Conservation (phyloP, 164 flowering plant species). For the Tetrastigma voinierianum region DNA sequence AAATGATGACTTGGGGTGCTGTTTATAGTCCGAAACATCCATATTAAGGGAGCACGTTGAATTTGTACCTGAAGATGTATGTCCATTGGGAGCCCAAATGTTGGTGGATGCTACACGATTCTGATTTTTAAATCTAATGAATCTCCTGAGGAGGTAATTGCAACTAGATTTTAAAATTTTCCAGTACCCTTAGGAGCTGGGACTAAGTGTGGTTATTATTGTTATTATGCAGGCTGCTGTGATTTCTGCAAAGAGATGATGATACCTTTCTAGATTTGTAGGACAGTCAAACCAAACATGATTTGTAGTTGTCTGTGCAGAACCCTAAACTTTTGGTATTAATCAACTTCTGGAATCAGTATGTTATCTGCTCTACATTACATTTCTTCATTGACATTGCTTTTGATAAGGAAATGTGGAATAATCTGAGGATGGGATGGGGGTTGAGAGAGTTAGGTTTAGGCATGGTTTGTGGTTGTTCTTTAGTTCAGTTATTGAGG, state of each 20-base stretch:
- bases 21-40: constrained; percentile 51
- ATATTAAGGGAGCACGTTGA: constrained; percentile 54
- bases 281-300: constrained; percentile 37
- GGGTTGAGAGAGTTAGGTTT: too few species aligned
- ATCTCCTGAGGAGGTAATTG: constrained; percentile 48
- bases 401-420: not conserved
- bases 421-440: not conserved
- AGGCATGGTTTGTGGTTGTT: too few species aligned
- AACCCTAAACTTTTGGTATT: constrained; percentile 63
- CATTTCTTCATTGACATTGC: not conserved
- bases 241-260: constrained; percentile 49
- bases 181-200: not conserved
- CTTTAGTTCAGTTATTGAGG: too few species aligned
- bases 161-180: constrained; percentile 1
- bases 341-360: constrained; percentile 93
- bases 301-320: constrained; percentile 20
- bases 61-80: constrained; percentile 83
- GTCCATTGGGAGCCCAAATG: constrained; percentile 61
- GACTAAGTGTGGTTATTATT: constrained; percentile 6
- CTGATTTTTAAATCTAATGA: constrained; percentile 24
- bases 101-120: constrained; percentile 39
- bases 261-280: constrained; percentile 40
- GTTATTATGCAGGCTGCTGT: constrained; percentile 42
- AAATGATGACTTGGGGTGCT: not conserved
- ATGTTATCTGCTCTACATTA: constrained; percentile 24